Conservation (phyloP, 306 rosid species). For the Cucumis melo region DNA sequence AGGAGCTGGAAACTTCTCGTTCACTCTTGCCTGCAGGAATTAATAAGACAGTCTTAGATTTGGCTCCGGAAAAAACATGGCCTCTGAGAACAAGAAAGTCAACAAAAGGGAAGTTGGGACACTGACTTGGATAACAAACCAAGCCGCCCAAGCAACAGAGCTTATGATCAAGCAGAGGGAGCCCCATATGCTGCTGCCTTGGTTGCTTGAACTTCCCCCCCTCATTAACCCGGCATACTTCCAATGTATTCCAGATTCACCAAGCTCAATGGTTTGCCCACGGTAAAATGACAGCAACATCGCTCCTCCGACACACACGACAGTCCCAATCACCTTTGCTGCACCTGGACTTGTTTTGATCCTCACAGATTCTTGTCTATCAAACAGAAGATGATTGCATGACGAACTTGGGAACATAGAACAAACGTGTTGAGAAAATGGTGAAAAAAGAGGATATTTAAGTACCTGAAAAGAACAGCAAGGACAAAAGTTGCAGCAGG, state of each 20-base stretch:
- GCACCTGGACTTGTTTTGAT: constrained; percentile 30
- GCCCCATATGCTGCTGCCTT: neutral
- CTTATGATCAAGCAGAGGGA: neutral
- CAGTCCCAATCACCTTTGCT: constrained; percentile 53
- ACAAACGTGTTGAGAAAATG: neutral
- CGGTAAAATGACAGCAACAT: constrained; percentile 63
- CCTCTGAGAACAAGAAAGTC: neutral
- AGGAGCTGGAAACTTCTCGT: constrained; percentile 64
- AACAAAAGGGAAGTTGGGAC: neutral
- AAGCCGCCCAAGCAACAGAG: constrained; percentile 7
- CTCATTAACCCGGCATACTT: constrained; percentile 26
- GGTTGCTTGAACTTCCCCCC: neutral
- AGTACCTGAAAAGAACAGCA: constrained; percentile 53
- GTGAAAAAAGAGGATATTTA: neutral
- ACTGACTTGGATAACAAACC: constrained; percentile 12
- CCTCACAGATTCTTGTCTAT: constrained; percentile 56
- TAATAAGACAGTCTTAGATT: neutral
- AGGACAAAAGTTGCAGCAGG: constrained; percentile 77
- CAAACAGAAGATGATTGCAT: neutral
- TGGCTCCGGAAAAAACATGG: neutral
- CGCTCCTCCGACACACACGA: constrained; percentile 64
- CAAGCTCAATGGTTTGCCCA: constrained; percentile 38
- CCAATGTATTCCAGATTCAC: constrained; percentile 62
- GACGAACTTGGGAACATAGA: neutral
- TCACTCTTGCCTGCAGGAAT: constrained; percentile 41